A percentile compares a stretch with the other conserved stretches of the same genome.
These are phyloP conservation scores for Pugionium cornutum DNA, from an alignment of 345 rosid genomes.

Conservation along the genomic window DNA sequence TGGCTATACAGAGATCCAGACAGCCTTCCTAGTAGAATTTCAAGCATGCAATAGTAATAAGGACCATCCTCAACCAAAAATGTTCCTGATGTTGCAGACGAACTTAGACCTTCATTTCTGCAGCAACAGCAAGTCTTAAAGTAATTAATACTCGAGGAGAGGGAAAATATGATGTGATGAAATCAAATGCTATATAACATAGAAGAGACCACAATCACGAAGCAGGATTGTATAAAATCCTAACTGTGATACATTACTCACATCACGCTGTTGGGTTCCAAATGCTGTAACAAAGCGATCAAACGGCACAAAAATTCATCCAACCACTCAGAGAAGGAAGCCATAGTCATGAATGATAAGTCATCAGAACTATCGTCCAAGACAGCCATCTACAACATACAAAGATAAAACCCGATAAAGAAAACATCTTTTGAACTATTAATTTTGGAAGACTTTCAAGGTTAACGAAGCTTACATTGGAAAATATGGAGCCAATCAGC, in stretches of 20 bases:
- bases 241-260: conserved; percentile 47
- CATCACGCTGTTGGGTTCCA: conserved; percentile 92
- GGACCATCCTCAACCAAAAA: conserved; percentile 99
- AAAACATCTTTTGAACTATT: conserved; percentile 7
- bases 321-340: conserved; percentile 88
- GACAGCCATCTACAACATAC: conserved; percentile 62
- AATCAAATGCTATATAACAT: conserved; percentile 18
- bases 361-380: conserved; percentile 71
- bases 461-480: conserved; percentile 68
- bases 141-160: conserved; percentile 17
- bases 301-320: conserved; percentile 93
- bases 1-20: conserved; percentile 82
- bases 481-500: conserved; percentile 93
- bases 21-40: conserved; percentile 87
- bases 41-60: conserved; percentile 96
- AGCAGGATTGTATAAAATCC: conserved; percentile 3
- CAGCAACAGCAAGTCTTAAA: conserved; percentile 17
- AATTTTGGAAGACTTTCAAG: conserved; percentile 27
- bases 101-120: conserved; percentile 91
- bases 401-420: conserved; percentile 17
- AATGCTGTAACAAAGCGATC: conserved; percentile 81
- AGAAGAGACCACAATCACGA: conserved; percentile 25
- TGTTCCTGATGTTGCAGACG: conserved; percentile 91
- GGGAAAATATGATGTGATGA: conserved; percentile 1
- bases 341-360: conserved; percentile 71